Base-by-base conservation (phyloP, 805 yeast species). In the Candida broadrunensis region DNA sequence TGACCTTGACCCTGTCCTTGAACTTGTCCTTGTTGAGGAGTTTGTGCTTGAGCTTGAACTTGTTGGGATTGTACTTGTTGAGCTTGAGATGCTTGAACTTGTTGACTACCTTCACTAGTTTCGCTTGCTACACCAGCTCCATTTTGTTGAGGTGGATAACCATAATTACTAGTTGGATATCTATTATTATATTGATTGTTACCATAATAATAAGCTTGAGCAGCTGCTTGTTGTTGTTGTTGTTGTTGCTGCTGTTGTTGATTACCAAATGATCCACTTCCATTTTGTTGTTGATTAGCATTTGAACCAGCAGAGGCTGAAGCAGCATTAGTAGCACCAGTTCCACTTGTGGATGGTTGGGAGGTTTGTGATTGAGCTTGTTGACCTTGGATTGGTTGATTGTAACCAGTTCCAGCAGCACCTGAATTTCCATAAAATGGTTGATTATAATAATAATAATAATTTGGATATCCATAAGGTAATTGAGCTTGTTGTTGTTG, bases 381-480 rank as follows among this genome's bases (percentile, higher is more conserved):
- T 47, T 47, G 39, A 29, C 45, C 50, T 42, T 52, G 52, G 32
- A 41, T 26, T 6, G 46, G 29, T 39, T 39, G 44, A 20, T 38
- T 43, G 40, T 49, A 55, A 26, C 50, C 51, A 39, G 40, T 45
- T 38, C 42, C 43, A 21, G 52, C 61, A 35, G 52, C 53, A 33
- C 60, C 65, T 43, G 59, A 56, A 16, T 29, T 7, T 5, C 63
- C 66, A 49, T 66, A 70, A 52, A 60, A 68, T 46, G 73, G 73
- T 16, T 61, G 62, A 51, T 60, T 63, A 55, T 65, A 69, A 55
- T 67, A 56, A 57, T 64, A 58, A 58, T 68, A 67, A 47, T 54
- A 48, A 54, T 65, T 64, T 35, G 73, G 73, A 40, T 69, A 68
- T 21, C 64, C 73, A 46, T 61, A 68, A 39, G 72, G 72, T 17